A percentile compares a stretch with the other conserved stretches of the same genome.
These are phyloP conservation scores for Naganishia vishniacii DNA, from an alignment of 768 basidiomycete species.

Conservation along the genomic window DNA sequence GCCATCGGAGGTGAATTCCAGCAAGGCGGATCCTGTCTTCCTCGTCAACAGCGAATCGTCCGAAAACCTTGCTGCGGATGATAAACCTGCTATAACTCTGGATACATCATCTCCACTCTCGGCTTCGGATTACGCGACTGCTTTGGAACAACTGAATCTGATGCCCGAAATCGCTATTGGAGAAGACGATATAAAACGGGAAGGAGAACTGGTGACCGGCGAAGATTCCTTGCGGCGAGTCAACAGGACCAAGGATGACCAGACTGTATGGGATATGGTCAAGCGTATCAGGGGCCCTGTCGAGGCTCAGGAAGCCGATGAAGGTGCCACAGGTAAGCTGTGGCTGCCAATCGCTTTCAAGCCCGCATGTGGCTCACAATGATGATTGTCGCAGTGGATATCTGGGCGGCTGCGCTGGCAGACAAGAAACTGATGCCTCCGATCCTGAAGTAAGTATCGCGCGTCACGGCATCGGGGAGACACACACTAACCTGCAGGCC, in stretches of 20 bases:
- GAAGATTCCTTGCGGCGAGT: not conserved
- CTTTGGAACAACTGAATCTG: not conserved
- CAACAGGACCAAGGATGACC: not conserved
- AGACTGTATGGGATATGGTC: constrained; percentile 27
- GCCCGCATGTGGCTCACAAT: not conserved
- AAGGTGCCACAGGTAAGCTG: constrained; percentile 33
- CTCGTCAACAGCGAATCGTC: not conserved
- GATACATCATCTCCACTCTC: not conserved
- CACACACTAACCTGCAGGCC: too few species aligned
- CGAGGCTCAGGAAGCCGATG: constrained; percentile 35
- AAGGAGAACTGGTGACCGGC: not conserved
- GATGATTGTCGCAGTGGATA: constrained; percentile 32
- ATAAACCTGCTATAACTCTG: not conserved
- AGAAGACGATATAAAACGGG: not conserved
- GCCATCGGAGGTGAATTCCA: not conserved
- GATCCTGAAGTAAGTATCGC: constrained; percentile 36
- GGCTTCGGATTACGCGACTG: not conserved
- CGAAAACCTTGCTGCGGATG: too few species aligned
- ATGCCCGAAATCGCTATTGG: constrained; percentile 3
- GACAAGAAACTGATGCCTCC: constrained; percentile 35
- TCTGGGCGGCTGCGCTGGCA: constrained; percentile 37
- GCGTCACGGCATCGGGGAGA: too few species aligned
- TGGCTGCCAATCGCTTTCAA: not conserved
- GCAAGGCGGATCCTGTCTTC: not conserved
- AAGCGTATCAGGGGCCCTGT: constrained; percentile 36